Conservation (phyloP, 1,284 basidiomycete species). For the Pseudomicrostroma phylloplanum region DNA sequence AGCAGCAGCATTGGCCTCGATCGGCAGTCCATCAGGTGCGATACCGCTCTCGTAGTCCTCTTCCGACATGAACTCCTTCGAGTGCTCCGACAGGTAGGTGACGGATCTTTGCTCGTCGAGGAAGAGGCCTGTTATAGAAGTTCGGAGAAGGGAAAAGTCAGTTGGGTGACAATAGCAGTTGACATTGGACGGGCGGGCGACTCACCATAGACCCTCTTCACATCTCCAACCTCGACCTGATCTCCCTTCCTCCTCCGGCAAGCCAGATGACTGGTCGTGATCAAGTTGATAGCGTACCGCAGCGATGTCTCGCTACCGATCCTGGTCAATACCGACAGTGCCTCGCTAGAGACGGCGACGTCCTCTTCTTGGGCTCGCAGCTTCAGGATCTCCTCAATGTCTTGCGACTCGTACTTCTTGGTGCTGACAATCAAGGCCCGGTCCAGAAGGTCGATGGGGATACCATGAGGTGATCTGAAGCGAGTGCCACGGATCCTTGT, state of each 20-base stretch:
- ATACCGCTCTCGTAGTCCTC: conserved; percentile 18
- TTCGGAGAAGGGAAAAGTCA: background rate
- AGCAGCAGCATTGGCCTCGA: background rate
- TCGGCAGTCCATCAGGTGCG: background rate
- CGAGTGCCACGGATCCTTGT: conserved; percentile 90
- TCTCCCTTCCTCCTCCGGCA: conserved; percentile 71
- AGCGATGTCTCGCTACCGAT: conserved; percentile 71
- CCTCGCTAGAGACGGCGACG: conserved; percentile 71
- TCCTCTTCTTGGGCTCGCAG: conserved; percentile 97
- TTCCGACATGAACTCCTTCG: conserved; percentile 60
- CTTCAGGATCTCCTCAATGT: conserved; percentile 83
- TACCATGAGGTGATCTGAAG: conserved; percentile 85
- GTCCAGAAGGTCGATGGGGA: conserved; percentile 89
- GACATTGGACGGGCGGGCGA: conserved; percentile 15
- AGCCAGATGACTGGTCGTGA: conserved; percentile 78
- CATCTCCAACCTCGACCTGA: conserved; percentile 71
- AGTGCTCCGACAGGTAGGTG: conserved; percentile 77
- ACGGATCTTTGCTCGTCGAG: conserved; percentile 92
- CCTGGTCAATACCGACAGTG: conserved; percentile 69
- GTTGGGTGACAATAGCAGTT: background rate
- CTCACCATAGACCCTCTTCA: conserved; percentile 65
- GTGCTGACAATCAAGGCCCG: conserved; percentile 93
- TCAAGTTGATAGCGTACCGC: conserved; percentile 83
- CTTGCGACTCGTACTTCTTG: conserved; percentile 74
- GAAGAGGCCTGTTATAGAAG: conserved; percentile 56